phyloP scores from a whole-genome alignment of 345 rosid genomes.

The Microcos paniculata region DNA sequence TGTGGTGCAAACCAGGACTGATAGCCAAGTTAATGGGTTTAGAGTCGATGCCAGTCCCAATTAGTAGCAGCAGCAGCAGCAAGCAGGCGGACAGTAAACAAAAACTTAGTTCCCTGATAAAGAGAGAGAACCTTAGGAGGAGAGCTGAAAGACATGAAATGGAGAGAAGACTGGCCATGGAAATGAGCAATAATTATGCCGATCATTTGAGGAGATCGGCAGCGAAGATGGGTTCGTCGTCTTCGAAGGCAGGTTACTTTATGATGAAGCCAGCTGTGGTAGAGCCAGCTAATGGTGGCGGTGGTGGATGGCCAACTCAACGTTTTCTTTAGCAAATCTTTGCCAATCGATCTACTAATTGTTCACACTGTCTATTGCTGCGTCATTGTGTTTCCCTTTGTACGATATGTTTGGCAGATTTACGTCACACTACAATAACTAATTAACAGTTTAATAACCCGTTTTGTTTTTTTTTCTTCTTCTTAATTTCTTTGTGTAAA shows the following conservation, averaged over 20 bases:
- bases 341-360: not conserved
- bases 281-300: conserved; percentile 23
- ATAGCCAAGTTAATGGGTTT: conserved; percentile 90
- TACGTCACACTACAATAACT: not conserved
- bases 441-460: no score
- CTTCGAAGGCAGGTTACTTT: conserved; percentile 36
- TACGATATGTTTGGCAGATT: not conserved
- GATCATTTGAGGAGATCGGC: conserved; percentile 11
- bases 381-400: not conserved
- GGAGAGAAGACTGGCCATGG: conserved; percentile 29
- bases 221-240: conserved; percentile 27
- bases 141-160: conserved; percentile 43
- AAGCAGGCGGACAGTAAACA: conserved; percentile 5
- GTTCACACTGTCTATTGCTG: not conserved
- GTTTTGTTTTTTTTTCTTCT: no score
- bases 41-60: conserved; percentile 72
- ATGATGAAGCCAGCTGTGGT: conserved; percentile 31
- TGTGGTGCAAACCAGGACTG: conserved; percentile 94
- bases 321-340: conserved; percentile 25
- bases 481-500: no score
- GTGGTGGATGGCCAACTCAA: conserved; percentile 43
- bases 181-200: conserved; percentile 8
- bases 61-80: conserved; percentile 19
- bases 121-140: conserved; percentile 48
- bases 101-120: conserved; percentile 33